Evolutionary conservation across 1,284 basidiomycete genomes (phyloP).

Genomic region (Pseudozyma sp.): DNA sequence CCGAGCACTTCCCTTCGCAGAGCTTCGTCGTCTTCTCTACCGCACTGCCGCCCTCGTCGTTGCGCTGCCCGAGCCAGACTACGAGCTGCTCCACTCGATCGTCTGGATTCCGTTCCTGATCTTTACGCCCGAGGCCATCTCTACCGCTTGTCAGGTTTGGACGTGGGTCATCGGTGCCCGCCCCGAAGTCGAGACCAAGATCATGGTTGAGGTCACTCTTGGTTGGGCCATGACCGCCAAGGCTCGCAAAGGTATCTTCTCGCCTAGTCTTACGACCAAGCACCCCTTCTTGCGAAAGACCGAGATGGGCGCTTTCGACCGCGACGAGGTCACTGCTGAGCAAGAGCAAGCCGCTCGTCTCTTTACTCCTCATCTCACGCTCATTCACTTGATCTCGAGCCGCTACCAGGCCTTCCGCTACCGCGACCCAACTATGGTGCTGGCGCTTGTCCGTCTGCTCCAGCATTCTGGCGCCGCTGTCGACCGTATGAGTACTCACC

Average conservation of each 20-base stretch:
- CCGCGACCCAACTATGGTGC: slow-evolving; percentile 84
- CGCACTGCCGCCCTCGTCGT: slow-evolving; percentile 77
- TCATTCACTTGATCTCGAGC: slow-evolving; percentile 91
- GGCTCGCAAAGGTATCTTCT: slow-evolving; percentile 72
- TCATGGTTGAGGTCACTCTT: slow-evolving; percentile 86
- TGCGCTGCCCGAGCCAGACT: slow-evolving; percentile 74
- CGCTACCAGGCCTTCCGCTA: slow-evolving; percentile 94
- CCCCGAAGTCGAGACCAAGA: slow-evolving; percentile 78
- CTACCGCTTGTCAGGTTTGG: slow-evolving; percentile 93
- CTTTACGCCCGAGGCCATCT: slow-evolving; percentile 86
- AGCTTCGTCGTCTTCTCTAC: slow-evolving; percentile 86
- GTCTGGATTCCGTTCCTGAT: slow-evolving; percentile 89
- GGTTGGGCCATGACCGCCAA: slow-evolving; percentile 89
- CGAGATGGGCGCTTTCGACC: slow-evolving; percentile 90
- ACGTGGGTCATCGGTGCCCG: slow-evolving; percentile 94
- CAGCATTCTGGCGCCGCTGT: slow-evolving; percentile 72
- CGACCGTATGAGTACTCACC: slow-evolving; percentile 80
- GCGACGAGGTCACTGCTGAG: slow-evolving; percentile 82
- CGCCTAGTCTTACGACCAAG: slow-evolving; percentile 73
- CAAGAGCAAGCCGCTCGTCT: slow-evolving; percentile 79
- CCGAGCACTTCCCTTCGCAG: slow-evolving; percentile 70
- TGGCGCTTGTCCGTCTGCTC: slow-evolving; percentile 85
- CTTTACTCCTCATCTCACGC: slow-evolving; percentile 79
- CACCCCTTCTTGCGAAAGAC: slow-evolving; percentile 90
- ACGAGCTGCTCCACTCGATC: slow-evolving; percentile 86